Evolutionary conservation across 805 yeast genomes (phyloP).

Genomic region (Suhomyces kilbournensis): DNA sequence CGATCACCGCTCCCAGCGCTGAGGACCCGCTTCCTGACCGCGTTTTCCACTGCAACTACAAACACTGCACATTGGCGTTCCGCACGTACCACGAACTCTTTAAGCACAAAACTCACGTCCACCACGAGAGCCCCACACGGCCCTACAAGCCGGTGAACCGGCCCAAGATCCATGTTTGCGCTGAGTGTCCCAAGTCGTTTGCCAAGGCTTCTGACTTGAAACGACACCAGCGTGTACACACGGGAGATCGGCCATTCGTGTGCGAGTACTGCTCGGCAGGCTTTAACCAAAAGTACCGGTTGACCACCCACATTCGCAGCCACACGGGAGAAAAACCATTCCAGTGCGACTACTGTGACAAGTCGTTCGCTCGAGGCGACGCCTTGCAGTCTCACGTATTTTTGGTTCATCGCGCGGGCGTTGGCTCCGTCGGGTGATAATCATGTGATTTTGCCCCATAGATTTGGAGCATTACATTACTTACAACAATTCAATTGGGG

Average conservation of each 20-base stretch:
- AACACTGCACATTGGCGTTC: constrained; percentile 15
- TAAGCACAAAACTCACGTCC: constrained; percentile 7
- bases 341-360: constrained; percentile 18
- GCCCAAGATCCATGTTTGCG: constrained; percentile 39
- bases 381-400: constrained; percentile 21
- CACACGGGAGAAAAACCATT: constrained; percentile 26
- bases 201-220: constrained; percentile 23
- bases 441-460: neutral
- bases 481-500: neutral
- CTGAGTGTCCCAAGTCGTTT: constrained; percentile 71
- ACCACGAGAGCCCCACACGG: constrained; percentile 8
- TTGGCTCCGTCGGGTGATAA: neutral
- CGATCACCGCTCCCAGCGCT: neutral
- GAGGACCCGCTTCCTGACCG: constrained; percentile 1
- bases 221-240: constrained; percentile 70
- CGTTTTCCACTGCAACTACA: constrained; percentile 14
- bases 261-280: constrained; percentile 55
- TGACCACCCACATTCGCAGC: constrained; percentile 21
- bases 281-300: constrained; percentile 19
- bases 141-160: constrained; percentile 6
- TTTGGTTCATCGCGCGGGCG: constrained; percentile 4
- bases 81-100: constrained; percentile 11
- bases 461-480: neutral
- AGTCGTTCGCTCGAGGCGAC: constrained; percentile 24
- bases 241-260: constrained; percentile 71